Conservation (phyloP, 257 asterid species). For the Solanum paucissectum region DNA sequence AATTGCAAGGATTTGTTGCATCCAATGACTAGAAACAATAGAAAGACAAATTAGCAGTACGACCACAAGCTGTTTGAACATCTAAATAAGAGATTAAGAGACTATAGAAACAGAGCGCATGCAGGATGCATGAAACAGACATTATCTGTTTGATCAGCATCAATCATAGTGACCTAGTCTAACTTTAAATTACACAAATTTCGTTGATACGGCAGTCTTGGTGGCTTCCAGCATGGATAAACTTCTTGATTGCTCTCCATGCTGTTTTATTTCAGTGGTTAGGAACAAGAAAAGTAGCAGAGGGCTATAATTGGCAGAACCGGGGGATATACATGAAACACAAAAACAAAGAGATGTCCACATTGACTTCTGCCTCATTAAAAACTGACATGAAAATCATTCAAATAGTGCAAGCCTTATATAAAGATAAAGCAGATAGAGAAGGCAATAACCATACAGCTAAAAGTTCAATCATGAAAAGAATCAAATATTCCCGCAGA, state of each 20-base stretch:
- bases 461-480: background rate
- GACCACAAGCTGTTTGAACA: background rate
- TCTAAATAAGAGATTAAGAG: background rate
- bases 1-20: background rate
- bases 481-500: background rate
- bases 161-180: background rate
- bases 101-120: background rate
- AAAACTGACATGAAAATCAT: background rate
- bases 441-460: background rate
- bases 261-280: background rate
- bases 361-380: background rate
- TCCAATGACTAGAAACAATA: background rate
- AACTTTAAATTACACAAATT: background rate
- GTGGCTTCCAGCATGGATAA: background rate
- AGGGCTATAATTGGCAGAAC: background rate
- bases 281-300: background rate
- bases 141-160: background rate
- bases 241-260: background rate
- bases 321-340: background rate
- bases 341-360: background rate
- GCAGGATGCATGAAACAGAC: background rate
- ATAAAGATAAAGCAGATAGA: background rate
- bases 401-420: background rate
- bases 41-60: background rate
- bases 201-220: background rate